Conservation (phyloP, 108 stramenopile genomes). For the Aurantiochytrium sp. region DNA sequence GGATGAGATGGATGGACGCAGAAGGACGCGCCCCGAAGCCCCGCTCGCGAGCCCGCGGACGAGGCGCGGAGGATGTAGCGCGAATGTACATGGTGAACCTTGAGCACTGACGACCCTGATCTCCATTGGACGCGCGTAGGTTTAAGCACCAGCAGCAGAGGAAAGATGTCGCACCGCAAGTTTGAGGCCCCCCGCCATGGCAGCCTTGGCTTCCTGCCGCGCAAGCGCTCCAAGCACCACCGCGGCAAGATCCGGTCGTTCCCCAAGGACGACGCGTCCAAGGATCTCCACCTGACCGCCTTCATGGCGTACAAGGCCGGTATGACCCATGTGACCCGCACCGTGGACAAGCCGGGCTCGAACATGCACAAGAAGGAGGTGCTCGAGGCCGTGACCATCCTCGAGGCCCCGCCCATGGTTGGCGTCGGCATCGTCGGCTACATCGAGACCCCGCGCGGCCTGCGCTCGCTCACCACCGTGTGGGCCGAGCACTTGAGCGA, state of each 20-base stretch:
- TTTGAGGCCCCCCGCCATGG: conserved; percentile 95
- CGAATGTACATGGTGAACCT: too few relatives aligned
- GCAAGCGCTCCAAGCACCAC: conserved; percentile 99
- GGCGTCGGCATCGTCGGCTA: conserved; percentile 98
- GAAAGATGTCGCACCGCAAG: conserved; percentile 89
- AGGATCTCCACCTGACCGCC: conserved; percentile 90
- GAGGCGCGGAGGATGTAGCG: too few relatives aligned
- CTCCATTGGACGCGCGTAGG: too few relatives aligned
- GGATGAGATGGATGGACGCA: too few relatives aligned
- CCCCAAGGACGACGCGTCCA: conserved; percentile 85
- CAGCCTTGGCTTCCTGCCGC: conserved; percentile 93
- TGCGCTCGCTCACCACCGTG: conserved; percentile 95
- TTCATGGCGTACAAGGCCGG: conserved; percentile 99
- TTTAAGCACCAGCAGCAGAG: too few relatives aligned
- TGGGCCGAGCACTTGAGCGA: conserved; percentile 97
- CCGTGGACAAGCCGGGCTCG: conserved; percentile 96
- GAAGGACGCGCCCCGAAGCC: too few relatives aligned
- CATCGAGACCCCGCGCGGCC: conserved; percentile 95
- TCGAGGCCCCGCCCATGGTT: conserved; percentile 98
- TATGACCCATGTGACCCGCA: conserved; percentile 96
- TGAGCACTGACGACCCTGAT: too few relatives aligned
- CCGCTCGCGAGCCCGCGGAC: too few relatives aligned
- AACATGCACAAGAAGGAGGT: conserved; percentile 99
- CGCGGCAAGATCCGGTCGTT: conserved; percentile 91
- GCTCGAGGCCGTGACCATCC: conserved; percentile 95